Evolutionary conservation across 495 filamentous ascomycete genomes (phyloP).

Genomic region (Oidiodendron maius): DNA sequence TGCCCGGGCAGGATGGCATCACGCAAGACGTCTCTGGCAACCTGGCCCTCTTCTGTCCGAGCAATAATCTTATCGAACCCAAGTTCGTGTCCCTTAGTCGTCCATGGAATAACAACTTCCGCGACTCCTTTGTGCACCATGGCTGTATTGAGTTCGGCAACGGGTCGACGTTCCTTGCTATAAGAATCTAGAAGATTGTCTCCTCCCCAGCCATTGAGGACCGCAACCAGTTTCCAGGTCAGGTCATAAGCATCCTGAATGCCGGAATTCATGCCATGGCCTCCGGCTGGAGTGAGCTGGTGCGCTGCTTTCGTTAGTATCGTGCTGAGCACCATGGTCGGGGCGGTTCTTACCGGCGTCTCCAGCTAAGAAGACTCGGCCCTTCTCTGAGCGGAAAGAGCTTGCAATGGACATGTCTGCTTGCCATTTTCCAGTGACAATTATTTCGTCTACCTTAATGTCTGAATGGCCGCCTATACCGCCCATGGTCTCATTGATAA

Average conservation of each 20-base stretch:
- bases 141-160: neutral
- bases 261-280: slow-evolving; percentile 28
- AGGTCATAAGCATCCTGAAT: slow-evolving; percentile 26
- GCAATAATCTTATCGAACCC: neutral
- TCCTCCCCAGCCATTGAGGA: slow-evolving; percentile 20
- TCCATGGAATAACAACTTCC: neutral
- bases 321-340: neutral
- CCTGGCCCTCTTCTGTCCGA: neutral
- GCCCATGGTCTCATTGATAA: slow-evolving; percentile 22
- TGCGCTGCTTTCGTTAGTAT: slow-evolving; percentile 17
- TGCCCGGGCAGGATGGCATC: neutral
- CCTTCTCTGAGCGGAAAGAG: slow-evolving; percentile 15
- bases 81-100: slow-evolving; percentile 3
- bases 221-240: slow-evolving; percentile 25
- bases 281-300: slow-evolving; percentile 24
- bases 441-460: slow-evolving; percentile 29
- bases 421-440: slow-evolving; percentile 22
- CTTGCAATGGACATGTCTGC: slow-evolving; percentile 22
- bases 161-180: slow-evolving; percentile 22
- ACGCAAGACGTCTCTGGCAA: neutral
- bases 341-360: slow-evolving; percentile 34
- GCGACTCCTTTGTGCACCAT: neutral
- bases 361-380: slow-evolving; percentile 44
- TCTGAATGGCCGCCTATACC: slow-evolving; percentile 9
- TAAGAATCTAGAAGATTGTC: slow-evolving; percentile 16